Percentiles rank a stretch among this genome's conserved stretches.
Evolutionary conservation across 345 rosid genomes (phyloP).

Genomic region (Salix suchowensis): DNA sequence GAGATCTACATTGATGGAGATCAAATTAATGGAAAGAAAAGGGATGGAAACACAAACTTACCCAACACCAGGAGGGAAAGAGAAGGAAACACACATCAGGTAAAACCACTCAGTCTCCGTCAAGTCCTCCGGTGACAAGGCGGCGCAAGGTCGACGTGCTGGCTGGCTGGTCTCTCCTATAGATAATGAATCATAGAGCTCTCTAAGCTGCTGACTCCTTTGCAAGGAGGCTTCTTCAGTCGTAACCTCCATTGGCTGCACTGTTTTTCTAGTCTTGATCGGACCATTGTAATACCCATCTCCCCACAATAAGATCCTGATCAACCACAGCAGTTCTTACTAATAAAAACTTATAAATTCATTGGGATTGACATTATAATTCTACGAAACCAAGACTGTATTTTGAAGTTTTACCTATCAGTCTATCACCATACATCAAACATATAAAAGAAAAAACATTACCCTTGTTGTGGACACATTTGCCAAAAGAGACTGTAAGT

Average conservation of each 20-base stretch:
- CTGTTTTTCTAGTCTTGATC: constrained; percentile 92
- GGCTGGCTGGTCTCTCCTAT: constrained; percentile 76
- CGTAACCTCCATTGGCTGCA: constrained; percentile 84
- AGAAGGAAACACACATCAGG: constrained; percentile 93
- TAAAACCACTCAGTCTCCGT: constrained; percentile 98
- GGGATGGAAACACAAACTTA: constrained; percentile 27
- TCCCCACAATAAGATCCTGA: constrained; percentile 78
- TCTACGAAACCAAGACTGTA: neutral
- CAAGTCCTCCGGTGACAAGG: constrained; percentile 91
- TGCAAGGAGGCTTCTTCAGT: constrained; percentile 88
- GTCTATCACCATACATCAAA: neutral
- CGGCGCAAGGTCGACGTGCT: constrained; percentile 62
- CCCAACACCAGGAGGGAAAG: constrained; percentile 80
- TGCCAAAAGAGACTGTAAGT: constrained; percentile 95
- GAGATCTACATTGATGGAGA: constrained; percentile 13
- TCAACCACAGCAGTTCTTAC: neutral
- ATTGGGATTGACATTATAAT: neutral
- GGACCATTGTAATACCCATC: constrained; percentile 97
- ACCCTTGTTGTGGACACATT: constrained; percentile 93
- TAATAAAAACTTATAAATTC: neutral
- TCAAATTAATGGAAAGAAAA: constrained; percentile 6
- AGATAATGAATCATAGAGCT: constrained; percentile 77
- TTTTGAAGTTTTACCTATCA: neutral
- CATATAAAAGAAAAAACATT: neutral
- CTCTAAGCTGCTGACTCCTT: constrained; percentile 92